Evolutionary conservation across 2,329 filamentous ascomycete species (phyloP).

Genomic region (Xylariaceae sp.): DNA sequence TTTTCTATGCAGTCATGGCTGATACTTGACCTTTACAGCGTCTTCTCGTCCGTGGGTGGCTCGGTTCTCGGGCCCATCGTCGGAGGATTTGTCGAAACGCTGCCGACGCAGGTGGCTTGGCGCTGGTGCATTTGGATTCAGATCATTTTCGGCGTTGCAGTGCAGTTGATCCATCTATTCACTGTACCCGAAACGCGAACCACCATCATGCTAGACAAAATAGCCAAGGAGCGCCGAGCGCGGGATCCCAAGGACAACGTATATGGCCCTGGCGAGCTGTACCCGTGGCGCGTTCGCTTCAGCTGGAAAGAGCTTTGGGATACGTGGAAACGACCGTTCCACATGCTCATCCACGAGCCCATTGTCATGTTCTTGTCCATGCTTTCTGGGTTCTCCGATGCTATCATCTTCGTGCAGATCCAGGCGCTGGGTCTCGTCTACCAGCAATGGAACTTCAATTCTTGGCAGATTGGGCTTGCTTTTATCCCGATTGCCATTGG

Average conservation of each 20-base stretch:
- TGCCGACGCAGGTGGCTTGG: conserved; percentile 52
- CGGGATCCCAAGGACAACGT: conserved; percentile 55
- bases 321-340: conserved; percentile 57
- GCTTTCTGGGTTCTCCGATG: conserved; percentile 58
- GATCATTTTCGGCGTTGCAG: conserved; percentile 67
- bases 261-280: conserved; percentile 68
- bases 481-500: conserved; percentile 48
- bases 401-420: conserved; percentile 62
- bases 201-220: conserved; percentile 71
- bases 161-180: conserved; percentile 62
- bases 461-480: conserved; percentile 31
- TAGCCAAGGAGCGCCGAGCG: conserved; percentile 68
- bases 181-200: conserved; percentile 73
- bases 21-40: conserved; percentile 29
- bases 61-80: conserved; percentile 72
- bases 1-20: not conserved
- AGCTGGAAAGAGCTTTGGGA: conserved; percentile 39
- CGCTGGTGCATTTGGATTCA: conserved; percentile 73
- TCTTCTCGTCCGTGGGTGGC: conserved; percentile 74
- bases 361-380: conserved; percentile 58
- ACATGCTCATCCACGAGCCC: conserved; percentile 60
- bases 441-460: conserved; percentile 54
- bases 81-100: conserved; percentile 68
- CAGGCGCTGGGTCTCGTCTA: conserved; percentile 58
- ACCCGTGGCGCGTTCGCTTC: conserved; percentile 36